A percentile compares a stretch with the other conserved stretches of the same genome.
Evolutionary conservation across 176 grass and related monocot species (phyloP).

Genomic region (Zoysia pacifica): DNA sequence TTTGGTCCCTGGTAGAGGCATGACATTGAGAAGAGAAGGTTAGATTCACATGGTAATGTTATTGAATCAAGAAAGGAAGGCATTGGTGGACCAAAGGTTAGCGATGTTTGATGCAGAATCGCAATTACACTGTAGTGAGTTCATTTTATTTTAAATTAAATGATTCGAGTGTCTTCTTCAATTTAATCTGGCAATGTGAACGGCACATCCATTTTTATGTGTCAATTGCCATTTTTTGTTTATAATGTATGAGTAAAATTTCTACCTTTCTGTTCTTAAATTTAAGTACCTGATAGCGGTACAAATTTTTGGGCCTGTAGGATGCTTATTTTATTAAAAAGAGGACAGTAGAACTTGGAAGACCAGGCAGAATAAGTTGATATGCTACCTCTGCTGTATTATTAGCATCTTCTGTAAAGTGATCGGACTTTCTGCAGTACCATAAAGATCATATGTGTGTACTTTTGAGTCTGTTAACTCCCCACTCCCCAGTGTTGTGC

Average conservation of each 20-base stretch:
- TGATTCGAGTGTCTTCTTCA: background rate
- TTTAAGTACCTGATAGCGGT: background rate
- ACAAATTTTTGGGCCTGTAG: background rate
- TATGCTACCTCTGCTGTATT: background rate
- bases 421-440: background rate
- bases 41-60: slow-evolving; percentile 68
- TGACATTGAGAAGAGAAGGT: slow-evolving; percentile 80
- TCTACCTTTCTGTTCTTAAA: background rate
- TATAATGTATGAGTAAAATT: slow-evolving; percentile 22
- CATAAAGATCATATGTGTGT: background rate
- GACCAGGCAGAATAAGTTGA: background rate
- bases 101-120: slow-evolving; percentile 34
- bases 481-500: background rate
- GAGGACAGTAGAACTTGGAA: slow-evolving; percentile 7
- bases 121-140: slow-evolving; percentile 12
- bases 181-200: background rate
- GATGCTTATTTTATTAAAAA: slow-evolving; percentile 18
- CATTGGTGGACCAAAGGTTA: slow-evolving; percentile 90
- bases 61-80: slow-evolving; percentile 80
- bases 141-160: background rate
- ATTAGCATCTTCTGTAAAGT: slow-evolving; percentile 4
- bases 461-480: background rate
- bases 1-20: slow-evolving; percentile 60
- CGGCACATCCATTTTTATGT: background rate
- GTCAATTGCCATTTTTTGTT: slow-evolving; percentile 10